Evolutionary conservation across 73 alveolate genomes (phyloP).

Genomic region (Paramecium octaurelia): DNA sequence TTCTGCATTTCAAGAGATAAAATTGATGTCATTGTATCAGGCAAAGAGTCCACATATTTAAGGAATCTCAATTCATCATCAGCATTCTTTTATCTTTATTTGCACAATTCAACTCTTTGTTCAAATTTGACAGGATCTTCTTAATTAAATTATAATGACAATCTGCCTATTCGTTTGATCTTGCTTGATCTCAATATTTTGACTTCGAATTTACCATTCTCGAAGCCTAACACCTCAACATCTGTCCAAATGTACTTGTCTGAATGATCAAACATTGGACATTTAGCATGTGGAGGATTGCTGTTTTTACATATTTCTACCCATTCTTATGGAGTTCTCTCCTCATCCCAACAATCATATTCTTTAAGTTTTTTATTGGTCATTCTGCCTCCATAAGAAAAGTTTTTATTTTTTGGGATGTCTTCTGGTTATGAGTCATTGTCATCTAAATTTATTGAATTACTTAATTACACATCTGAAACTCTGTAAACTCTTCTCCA

Average conservation of each 20-base stretch:
- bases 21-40: background rate
- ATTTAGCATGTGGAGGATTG: conserved; percentile 55
- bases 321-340: conserved; percentile 54
- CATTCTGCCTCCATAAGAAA: conserved; percentile 50
- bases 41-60: background rate
- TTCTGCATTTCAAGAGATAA: conserved; percentile 3
- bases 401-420: conserved; percentile 46
- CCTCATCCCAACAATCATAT: conserved; percentile 67
- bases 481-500: conserved; percentile 44
- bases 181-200: background rate
- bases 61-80: conserved; percentile 60
- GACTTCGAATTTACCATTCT: conserved; percentile 25
- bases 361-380: conserved; percentile 54
- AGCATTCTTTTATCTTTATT: conserved; percentile 57
- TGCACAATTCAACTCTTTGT: conserved; percentile 60
- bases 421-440: conserved; percentile 33
- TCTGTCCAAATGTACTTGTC: conserved; percentile 55
- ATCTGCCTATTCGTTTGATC: conserved; percentile 29
- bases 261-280: conserved; percentile 27
- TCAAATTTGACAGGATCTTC: conserved; percentile 55
- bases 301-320: conserved; percentile 5
- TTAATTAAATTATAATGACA: conserved; percentile 38
- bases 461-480: conserved; percentile 5
- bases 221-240: conserved; percentile 38
- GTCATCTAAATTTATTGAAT: background rate